These are phyloP conservation scores for Huiozyma naganishii DNA, from an alignment of 805 yeast species.

Conservation along the genomic window DNA sequence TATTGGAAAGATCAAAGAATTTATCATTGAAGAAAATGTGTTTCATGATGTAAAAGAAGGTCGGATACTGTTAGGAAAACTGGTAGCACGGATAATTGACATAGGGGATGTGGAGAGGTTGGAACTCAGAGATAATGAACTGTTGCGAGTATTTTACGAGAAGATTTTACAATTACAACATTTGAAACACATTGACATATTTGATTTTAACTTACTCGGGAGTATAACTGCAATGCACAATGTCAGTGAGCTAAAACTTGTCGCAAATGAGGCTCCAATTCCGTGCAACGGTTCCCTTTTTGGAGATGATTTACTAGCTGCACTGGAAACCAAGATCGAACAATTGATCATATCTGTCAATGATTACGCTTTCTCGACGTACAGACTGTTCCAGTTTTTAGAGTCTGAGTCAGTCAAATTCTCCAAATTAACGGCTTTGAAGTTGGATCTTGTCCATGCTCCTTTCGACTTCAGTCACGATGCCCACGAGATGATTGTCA, in stretches of 20 bases:
- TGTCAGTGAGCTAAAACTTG: neutral
- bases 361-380: conserved; percentile 30
- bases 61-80: conserved; percentile 4
- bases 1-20: conserved; percentile 24
- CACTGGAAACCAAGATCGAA: neutral
- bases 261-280: neutral
- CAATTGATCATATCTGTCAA: conserved; percentile 20
- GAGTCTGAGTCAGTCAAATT: conserved; percentile 5
- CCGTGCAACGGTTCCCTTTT: neutral
- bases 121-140: conserved; percentile 12
- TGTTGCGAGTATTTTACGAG: conserved; percentile 8
- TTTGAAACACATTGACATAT: conserved; percentile 8
- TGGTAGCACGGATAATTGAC: conserved; percentile 15
- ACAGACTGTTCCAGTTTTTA: conserved; percentile 25
- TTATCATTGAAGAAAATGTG: conserved; percentile 26
- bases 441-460: conserved; percentile 38
- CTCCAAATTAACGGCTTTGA: conserved; percentile 25
- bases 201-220: conserved; percentile 1
- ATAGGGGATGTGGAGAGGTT: conserved; percentile 16
- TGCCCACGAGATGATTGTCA: conserved; percentile 16
- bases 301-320: neutral
- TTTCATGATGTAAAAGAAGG: conserved; percentile 22
- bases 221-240: neutral
- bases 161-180: conserved; percentile 4
- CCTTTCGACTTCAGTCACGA: conserved; percentile 32